Evolutionary conservation across 2,329 filamentous ascomycete genomes (phyloP), one percentile per base, ranked within the genome.

Genomic region (Exophiala bonariae): DNA sequence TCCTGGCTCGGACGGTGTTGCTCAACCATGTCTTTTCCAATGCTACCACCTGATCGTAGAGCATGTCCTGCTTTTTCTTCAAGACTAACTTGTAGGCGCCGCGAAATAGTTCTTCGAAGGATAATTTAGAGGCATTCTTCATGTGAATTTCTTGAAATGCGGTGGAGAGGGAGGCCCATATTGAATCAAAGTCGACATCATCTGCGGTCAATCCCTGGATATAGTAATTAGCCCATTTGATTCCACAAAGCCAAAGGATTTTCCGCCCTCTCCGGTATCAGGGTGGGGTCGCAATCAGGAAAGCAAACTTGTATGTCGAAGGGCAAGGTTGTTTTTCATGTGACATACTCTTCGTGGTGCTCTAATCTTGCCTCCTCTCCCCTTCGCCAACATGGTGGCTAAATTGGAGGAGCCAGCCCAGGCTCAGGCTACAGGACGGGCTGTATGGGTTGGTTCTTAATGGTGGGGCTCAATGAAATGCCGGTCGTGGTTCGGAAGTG

Each of bases 101-200:
- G 48, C 93, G 86, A 70, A 99, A 99, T 1, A 99, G 80, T 62
- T 95, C 87, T 67, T 99, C 93, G 72, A 96, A 99, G 1, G 91
- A 96, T 2, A 99, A 80, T 13, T 80, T 78, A 8, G 90, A 95
- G 50, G 90, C 90, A 65, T 95, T 93, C 66, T 95, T 91, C 48
- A 83, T 87, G 71, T 97, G 91, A 41, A 99, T 97, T 63, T 96
- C 88, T 47, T 75, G 77, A 42, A 99, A 80, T 3, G 92, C 90
- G 38, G 83, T 79, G 36, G 83, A 77, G 6, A 99, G 80, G 35
- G 83, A 81, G 11, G 76, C 75, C 93, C 93, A 99, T 59, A 84
- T 87, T 2, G 80, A 76, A n/a, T 96, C 87, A 63, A 96, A 96
- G 57, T 95, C 89, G 59, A 86, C 77, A 8, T 78, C 75, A 56